Evolutionary conservation across 768 basidiomycete species (phyloP), one percentile per base, ranked within the genome.

Genomic region (Mycena crocata): DNA sequence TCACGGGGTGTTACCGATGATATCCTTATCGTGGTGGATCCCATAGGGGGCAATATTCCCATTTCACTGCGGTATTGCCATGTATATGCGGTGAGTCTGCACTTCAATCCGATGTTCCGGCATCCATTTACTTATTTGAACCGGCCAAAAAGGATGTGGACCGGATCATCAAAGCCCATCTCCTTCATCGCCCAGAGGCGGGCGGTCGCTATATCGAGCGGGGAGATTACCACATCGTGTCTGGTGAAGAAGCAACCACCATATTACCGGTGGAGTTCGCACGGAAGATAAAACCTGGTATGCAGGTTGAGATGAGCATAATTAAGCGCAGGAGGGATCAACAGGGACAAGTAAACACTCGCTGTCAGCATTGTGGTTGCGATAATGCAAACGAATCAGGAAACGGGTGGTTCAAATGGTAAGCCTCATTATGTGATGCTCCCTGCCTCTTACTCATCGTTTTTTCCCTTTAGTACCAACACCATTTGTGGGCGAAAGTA

Each of bases 221-320:
- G 2, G 51, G 51, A 6, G 35, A 54, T 19, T 54, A 54, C 24
- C 24, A 39, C 35, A 54, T 54, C 19, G 54, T 55, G 10, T 55
- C 54, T 28, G 5, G n/a, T 3, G 54, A 55, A 37, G 54, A 39
- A 5, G n/a, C n/a, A n/a, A 40, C 6, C 8, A 21, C 30, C 35
- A 35, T 55, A 5, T 10, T 28, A 6, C 54, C 54, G 7, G 35
- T 40, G 5, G 35, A 55, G 3, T 55, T 55, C 23, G 7, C 37
- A 9, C 13, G 26, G 35, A 42, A 2, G 13, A 28, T 55, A 13
- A 14, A 26, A 28, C 17, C 54, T 39, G 54, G 39, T 1, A 55
- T 37, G 23, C 54, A 37, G 54, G 35, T 55, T 14, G 39, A 55
- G 35, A 40, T 55, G 54, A 40, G 54, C 21, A 55, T 55, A 15